A percentile compares a stretch with the other conserved stretches of the same genome.
Conservation (phyloP, 345 rosid genomes). For the Passiflora organensis region DNA sequence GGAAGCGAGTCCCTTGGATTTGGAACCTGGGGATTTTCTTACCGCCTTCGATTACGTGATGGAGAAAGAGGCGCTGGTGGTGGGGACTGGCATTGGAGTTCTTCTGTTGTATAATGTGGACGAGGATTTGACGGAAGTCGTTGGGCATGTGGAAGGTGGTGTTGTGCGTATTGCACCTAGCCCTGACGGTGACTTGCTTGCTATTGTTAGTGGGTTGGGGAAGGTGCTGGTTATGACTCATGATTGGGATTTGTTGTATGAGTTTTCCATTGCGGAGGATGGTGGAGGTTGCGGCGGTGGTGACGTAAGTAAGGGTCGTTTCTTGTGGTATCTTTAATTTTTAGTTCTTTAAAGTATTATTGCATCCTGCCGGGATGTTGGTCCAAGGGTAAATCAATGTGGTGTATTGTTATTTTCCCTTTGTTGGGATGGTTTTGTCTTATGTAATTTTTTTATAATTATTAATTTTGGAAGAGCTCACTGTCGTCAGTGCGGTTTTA, state of each 20-base stretch:
- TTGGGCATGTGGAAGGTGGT: conserved; percentile 85
- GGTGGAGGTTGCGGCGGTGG: conserved; percentile 45
- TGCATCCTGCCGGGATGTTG: too few species aligned
- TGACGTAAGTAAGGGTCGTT: conserved; percentile 81
- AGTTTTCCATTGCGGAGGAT: conserved; percentile 51
- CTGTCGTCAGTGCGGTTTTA: conserved; percentile 17
- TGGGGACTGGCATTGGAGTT: conserved; percentile 72
- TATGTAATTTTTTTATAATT: neutral
- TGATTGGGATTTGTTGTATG: conserved; percentile 94
- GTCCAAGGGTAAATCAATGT: too few species aligned
- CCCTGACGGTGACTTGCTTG: conserved; percentile 83
- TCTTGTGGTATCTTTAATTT: too few species aligned
- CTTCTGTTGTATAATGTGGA: conserved; percentile 60
- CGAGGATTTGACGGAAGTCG: conserved; percentile 53
- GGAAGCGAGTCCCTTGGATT: conserved; percentile 37
- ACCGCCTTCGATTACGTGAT: conserved; percentile 77
- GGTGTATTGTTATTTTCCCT: neutral
- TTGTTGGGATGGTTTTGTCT: neutral
- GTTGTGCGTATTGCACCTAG: conserved; percentile 74
- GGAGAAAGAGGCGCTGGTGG: conserved; percentile 83
- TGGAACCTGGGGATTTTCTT: conserved; percentile 63
- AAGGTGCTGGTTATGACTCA: conserved; percentile 85
- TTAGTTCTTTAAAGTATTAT: too few species aligned
- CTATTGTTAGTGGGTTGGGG: conserved; percentile 61
- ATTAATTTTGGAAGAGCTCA: conserved; percentile 3